Conservation (phyloP, 306 rosid genomes). For the Casuarina glauca region DNA sequence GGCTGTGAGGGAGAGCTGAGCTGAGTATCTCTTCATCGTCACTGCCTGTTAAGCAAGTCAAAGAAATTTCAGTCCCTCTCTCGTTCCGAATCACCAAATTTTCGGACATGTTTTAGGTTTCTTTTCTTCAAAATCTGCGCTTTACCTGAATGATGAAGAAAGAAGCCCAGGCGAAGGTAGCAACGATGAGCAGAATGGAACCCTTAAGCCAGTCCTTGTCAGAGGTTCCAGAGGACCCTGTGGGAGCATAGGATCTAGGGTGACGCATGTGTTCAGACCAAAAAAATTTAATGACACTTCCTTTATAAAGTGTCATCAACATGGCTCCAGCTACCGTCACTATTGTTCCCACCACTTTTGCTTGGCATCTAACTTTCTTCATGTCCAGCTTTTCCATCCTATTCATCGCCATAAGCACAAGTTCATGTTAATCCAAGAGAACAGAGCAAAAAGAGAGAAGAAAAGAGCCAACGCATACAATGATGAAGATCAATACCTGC, state of each 20-base stretch:
- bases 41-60: constrained; percentile 47
- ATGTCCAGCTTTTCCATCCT: constrained; percentile 85
- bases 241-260: constrained; percentile 30
- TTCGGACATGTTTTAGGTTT: no score
- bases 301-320: constrained; percentile 93
- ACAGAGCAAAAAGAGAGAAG: neutral
- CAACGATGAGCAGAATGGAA: constrained; percentile 73
- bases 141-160: constrained; percentile 82
- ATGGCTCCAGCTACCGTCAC: constrained; percentile 86
- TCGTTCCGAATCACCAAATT: neutral
- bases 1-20: constrained; percentile 85
- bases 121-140: no score
- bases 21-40: constrained; percentile 66
- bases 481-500: constrained; percentile 45
- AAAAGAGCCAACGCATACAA: neutral
- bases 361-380: constrained; percentile 58
- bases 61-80: neutral
- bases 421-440: constrained; percentile 19
- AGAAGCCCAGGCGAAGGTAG: constrained; percentile 86
- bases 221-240: constrained; percentile 21
- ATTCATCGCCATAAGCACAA: constrained; percentile 15
- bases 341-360: constrained; percentile 77
- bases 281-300: constrained; percentile 60
- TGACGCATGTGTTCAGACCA: constrained; percentile 50
- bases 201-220: constrained; percentile 80